Evolutionary conservation across 176 grass and related monocot genomes (phyloP).

Genomic region (Carex myosuroides): DNA sequence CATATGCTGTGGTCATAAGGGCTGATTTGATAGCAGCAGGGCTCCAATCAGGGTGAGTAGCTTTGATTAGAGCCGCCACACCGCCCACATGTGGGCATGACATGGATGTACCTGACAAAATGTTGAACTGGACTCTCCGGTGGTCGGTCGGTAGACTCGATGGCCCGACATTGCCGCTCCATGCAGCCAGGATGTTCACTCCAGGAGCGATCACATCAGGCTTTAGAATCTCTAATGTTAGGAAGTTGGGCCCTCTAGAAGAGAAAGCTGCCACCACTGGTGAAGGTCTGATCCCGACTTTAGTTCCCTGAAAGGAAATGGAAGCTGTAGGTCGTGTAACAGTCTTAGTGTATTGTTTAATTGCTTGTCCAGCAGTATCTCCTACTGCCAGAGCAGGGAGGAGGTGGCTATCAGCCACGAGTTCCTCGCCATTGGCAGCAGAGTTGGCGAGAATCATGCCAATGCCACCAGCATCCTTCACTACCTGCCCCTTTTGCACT

Average conservation of each 20-base stretch:
- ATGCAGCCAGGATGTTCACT: conserved; percentile 91
- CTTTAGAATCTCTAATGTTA: conserved; percentile 91
- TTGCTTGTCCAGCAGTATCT: conserved; percentile 37
- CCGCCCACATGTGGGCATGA: conserved; percentile 97
- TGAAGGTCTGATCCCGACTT: conserved; percentile 84
- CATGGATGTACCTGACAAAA: conserved; percentile 98
- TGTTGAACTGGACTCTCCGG: conserved; percentile 85
- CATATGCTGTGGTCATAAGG: conserved; percentile 93
- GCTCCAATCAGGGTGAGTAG: conserved; percentile 85
- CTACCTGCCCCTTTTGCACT: conserved; percentile 94
- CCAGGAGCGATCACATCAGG: conserved; percentile 73
- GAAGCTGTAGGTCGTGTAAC: conserved; percentile 51
- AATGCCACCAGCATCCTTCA: conserved; percentile 67
- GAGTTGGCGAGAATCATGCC: conserved; percentile 90
- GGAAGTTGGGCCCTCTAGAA: conserved; percentile 74
- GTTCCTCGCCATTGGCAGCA: conserved; percentile 72
- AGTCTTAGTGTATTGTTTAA: conserved; percentile 51
- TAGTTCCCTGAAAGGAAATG: conserved; percentile 66
- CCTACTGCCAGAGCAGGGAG: conserved; percentile 76
- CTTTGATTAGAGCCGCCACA: conserved; percentile 86
- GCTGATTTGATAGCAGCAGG: conserved; percentile 85
- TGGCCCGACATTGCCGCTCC: conserved; percentile 78
- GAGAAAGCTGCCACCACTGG: conserved; percentile 92
- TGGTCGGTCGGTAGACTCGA: conserved; percentile 64
- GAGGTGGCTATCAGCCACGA: conserved; percentile 96